Evolutionary conservation across 768 basidiomycete species (phyloP).

Genomic region (Gloeopeniophorella convolvens): DNA sequence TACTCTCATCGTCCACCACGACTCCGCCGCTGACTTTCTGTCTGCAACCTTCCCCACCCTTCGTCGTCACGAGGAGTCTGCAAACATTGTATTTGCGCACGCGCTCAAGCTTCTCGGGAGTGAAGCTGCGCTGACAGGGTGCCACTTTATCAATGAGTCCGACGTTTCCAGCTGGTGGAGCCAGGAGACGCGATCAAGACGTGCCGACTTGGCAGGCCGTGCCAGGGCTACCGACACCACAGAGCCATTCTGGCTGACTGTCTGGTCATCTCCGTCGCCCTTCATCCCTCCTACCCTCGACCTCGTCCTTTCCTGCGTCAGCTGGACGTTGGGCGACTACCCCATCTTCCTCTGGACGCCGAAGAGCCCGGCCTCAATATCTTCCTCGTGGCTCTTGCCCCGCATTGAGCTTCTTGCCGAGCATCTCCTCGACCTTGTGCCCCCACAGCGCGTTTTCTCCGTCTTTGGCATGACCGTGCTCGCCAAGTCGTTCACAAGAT

Average conservation of each 20-base stretch:
- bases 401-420: slow-evolving; percentile 34
- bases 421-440: slow-evolving; percentile 33
- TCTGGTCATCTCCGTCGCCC: slow-evolving; percentile 36
- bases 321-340: slow-evolving; percentile 38
- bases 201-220: slow-evolving; percentile 14
- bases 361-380: slow-evolving; percentile 23
- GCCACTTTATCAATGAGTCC: slow-evolving; percentile 30
- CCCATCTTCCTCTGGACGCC: slow-evolving; percentile 49
- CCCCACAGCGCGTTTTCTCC: slow-evolving; percentile 43
- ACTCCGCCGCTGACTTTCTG: slow-evolving; percentile 36
- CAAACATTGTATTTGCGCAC: slow-evolving; percentile 48
- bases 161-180: slow-evolving; percentile 28
- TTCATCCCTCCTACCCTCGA: slow-evolving; percentile 31
- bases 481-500: slow-evolving; percentile 36
- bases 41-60: slow-evolving; percentile 36
- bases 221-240: neutral
- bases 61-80: slow-evolving; percentile 38
- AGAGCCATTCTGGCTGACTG: slow-evolving; percentile 43
- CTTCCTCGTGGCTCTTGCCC: slow-evolving; percentile 29
- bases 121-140: slow-evolving; percentile 34
- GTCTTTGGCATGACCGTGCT: slow-evolving; percentile 41
- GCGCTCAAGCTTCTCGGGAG: slow-evolving; percentile 38
- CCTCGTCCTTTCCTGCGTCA: slow-evolving; percentile 42
- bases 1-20: slow-evolving; percentile 34
- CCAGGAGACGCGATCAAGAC: slow-evolving; percentile 23